A percentile compares a stretch with the other conserved stretches of the same genome.
phyloP scores from a whole-genome alignment of 164 flowering plant genomes.

The Dillenia suffruticosa region DNA sequence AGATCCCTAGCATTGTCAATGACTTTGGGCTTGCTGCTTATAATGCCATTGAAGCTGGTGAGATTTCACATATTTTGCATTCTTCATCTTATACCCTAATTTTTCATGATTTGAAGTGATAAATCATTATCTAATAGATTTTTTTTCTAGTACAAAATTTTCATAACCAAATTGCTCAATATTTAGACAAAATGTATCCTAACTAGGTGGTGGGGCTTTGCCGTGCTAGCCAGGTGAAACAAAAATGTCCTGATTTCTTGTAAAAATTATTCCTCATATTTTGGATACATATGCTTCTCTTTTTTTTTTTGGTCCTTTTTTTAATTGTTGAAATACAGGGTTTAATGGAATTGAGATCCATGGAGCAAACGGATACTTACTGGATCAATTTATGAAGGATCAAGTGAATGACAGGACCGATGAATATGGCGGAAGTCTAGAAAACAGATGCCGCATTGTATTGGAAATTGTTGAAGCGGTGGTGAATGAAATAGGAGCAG shows the following conservation, averaged over 20 bases:
- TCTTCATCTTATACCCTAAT: too few species aligned
- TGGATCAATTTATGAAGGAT: conserved; percentile 69
- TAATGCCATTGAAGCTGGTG: conserved; percentile 40
- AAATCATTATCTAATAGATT: too few species aligned
- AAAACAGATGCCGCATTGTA: conserved; percentile 50
- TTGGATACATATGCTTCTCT: too few species aligned
- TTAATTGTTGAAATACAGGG: conserved; percentile 35
- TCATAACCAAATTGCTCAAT: too few species aligned
- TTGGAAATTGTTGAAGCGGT: conserved; percentile 51
- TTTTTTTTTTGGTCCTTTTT: neutral
- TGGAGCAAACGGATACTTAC: conserved; percentile 55
- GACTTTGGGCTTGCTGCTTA: conserved; percentile 32
- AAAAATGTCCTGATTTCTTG: too few species aligned
- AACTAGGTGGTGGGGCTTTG: too few species aligned
- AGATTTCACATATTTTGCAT: neutral
- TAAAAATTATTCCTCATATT: too few species aligned
- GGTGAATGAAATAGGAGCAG: conserved; percentile 49
- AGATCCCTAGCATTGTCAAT: conserved; percentile 28
- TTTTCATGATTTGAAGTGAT: too few species aligned
- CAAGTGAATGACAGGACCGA: conserved; percentile 52
- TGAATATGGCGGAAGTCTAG: conserved; percentile 51
- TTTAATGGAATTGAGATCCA: conserved; percentile 69
- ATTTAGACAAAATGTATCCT: too few species aligned
- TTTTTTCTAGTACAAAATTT: too few species aligned
- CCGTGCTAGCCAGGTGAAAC: too few species aligned